These are phyloP conservation scores for Ophiocordyceps sinensis DNA, from an alignment of 2,329 filamentous ascomycete species.

Conservation along the genomic window DNA sequence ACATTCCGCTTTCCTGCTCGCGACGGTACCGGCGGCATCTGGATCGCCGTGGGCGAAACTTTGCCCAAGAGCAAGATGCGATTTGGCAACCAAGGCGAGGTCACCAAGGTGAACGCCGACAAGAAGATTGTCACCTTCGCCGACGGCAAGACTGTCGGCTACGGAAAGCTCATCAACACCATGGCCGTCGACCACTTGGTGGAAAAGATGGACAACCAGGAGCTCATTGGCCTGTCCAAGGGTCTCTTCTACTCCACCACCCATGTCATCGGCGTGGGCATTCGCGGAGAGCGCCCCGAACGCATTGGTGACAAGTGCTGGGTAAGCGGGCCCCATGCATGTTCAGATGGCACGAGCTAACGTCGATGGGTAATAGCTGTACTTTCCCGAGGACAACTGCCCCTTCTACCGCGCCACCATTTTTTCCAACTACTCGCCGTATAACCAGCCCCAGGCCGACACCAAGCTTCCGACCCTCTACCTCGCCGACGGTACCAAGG, in stretches of 20 bases:
- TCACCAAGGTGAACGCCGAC: slow-evolving; percentile 74
- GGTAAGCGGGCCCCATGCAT: slow-evolving; percentile 32
- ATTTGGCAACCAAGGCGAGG: slow-evolving; percentile 73
- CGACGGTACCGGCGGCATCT: slow-evolving; percentile 95
- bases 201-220: slow-evolving; percentile 74
- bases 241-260: slow-evolving; percentile 93
- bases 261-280: slow-evolving; percentile 90
- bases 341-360: neutral
- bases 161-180: slow-evolving; percentile 86
- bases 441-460: slow-evolving; percentile 81
- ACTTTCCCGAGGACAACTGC: slow-evolving; percentile 98
- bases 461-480: slow-evolving; percentile 78
- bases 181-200: slow-evolving; percentile 89
- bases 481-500: slow-evolving; percentile 73
- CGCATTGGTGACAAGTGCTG: slow-evolving; percentile 99
- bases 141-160: slow-evolving; percentile 78
- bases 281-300: slow-evolving; percentile 82
- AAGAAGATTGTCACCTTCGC: slow-evolving; percentile 70
- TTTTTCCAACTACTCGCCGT: slow-evolving; percentile 99
- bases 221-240: slow-evolving; percentile 73
- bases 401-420: slow-evolving; percentile 99
- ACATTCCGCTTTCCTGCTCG: slow-evolving; percentile 96
- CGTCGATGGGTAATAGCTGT: slow-evolving; percentile 40
- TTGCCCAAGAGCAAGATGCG: slow-evolving; percentile 82
- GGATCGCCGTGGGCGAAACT: slow-evolving; percentile 92